Percentiles rank a stretch among this genome's conserved stretches.
Evolutionary conservation across 2,329 filamentous ascomycete species (phyloP).

Genomic region (Epichloe uncinata): DNA sequence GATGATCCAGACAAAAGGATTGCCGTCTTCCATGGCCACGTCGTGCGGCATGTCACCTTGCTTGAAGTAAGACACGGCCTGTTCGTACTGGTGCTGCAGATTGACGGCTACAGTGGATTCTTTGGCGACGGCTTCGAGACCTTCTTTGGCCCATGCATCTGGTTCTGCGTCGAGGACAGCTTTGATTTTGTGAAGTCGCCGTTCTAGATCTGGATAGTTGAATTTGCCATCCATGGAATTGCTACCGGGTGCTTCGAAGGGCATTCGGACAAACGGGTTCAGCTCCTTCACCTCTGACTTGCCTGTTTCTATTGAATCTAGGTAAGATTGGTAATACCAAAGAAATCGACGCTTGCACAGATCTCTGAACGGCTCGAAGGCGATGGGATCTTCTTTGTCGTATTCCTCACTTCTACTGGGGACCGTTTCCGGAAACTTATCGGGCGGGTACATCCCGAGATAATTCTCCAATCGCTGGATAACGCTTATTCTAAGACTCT

Average conservation of each 20-base stretch:
- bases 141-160: slow-evolving; percentile 55
- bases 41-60: slow-evolving; percentile 58
- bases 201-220: slow-evolving; percentile 62
- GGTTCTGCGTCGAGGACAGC: slow-evolving; percentile 59
- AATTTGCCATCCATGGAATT: slow-evolving; percentile 84
- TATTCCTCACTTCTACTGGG: slow-evolving; percentile 25
- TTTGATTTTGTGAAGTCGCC: slow-evolving; percentile 56
- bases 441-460: slow-evolving; percentile 46
- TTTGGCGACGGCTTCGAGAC: slow-evolving; percentile 45
- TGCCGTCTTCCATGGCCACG: slow-evolving; percentile 61
- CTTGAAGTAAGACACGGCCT: slow-evolving; percentile 65
- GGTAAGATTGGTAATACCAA: slow-evolving; percentile 90
- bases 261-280: slow-evolving; percentile 62
- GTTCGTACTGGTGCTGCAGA: slow-evolving; percentile 71
- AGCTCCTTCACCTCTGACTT: slow-evolving; percentile 49
- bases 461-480: slow-evolving; percentile 75
- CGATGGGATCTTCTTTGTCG: slow-evolving; percentile 40
- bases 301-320: slow-evolving; percentile 55
- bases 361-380: slow-evolving; percentile 81
- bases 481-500: slow-evolving; percentile 74
- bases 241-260: slow-evolving; percentile 56
- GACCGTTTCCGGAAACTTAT: slow-evolving; percentile 8
- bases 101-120: slow-evolving; percentile 70
- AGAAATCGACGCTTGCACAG: slow-evolving; percentile 83
- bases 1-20: slow-evolving; percentile 73